Evolutionary conservation across 2,329 filamentous ascomycete genomes (phyloP).

Genomic region (Cercospora beticola): DNA sequence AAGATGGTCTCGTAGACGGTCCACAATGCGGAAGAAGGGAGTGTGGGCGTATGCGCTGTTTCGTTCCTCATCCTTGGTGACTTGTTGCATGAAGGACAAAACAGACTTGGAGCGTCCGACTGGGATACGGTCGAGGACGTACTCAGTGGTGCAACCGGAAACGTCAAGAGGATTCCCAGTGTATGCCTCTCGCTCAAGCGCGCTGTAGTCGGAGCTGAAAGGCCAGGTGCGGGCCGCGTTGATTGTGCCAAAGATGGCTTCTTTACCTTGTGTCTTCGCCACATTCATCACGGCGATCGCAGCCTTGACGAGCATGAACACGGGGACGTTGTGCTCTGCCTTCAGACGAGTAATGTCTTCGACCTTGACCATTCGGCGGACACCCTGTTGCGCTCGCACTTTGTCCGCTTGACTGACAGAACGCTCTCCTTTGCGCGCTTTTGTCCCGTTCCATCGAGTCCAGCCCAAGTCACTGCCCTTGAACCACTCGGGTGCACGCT

Average conservation of each 20-base stretch:
- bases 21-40: constrained; percentile 35
- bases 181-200: constrained; percentile 32
- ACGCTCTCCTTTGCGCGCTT: constrained; percentile 32
- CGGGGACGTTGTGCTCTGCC: constrained; percentile 34
- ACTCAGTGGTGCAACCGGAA: constrained; percentile 39
- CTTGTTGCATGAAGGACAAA: constrained; percentile 34
- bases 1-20: constrained; percentile 33
- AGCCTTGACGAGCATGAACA: constrained; percentile 39
- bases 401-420: constrained; percentile 26
- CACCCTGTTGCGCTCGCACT: constrained; percentile 32
- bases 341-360: constrained; percentile 35
- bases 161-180: constrained; percentile 36
- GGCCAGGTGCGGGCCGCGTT: constrained; percentile 39
- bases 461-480: constrained; percentile 36
- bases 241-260: constrained; percentile 38
- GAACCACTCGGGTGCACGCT: constrained; percentile 37
- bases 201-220: constrained; percentile 34
- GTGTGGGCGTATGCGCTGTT: constrained; percentile 35
- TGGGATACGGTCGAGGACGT: constrained; percentile 36
- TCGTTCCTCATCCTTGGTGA: constrained; percentile 35
- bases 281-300: constrained; percentile 37
- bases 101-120: constrained; percentile 29
- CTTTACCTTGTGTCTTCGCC: constrained; percentile 32
- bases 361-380: constrained; percentile 32
- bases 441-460: constrained; percentile 31